Evolutionary conservation across 2,329 filamentous ascomycete genomes (phyloP), one percentile per base, ranked within the genome.

Genomic region (Polychaeton citri): DNA sequence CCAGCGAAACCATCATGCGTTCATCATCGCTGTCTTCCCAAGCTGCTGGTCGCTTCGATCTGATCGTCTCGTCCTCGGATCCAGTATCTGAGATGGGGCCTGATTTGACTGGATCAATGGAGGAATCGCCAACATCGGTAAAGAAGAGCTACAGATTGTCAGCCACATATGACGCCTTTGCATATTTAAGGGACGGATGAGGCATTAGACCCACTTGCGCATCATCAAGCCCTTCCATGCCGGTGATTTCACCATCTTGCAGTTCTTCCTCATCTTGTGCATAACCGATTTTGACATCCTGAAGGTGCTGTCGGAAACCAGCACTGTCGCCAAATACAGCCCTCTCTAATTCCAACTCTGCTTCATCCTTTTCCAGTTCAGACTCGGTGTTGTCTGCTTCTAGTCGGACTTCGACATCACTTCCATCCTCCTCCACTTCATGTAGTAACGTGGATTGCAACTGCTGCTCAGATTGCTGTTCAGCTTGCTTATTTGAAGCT

Each of bases 21-120:
- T 96, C 90, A 53, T 98, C 90, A 50, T 98, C 90, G 58, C 87
- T 96, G 56, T 98, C 90, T 47, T 87, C 77, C 90, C 90, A 98
- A 1, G 76, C 82, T 2, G 79, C 69, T 15, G 66, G 64, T 30
- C 70, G 64, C 45, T 39, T 46, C 24, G 57, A 57, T 4, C 50
- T 42, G 6, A 44, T 48, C 17, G 43, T 58, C 46, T 56, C 59
- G 20, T 60, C 62, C 16, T 58, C 53, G 16, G 65, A 58, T 2
- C 62, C 60, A 8, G 55, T 54, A 21, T 60, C 58, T 4, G 56
- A 53, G 15, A 59, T 55, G 32, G 59, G 55, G 38, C 60, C 54
- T 33, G 55, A 54, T 45, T 61, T 55, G 43, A 65, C 48, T 32
- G 57, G 50, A 34, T 34, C 34, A 24, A 38, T 48, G 16, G 61